Percentiles rank a stretch among this genome's conserved stretches.
These are phyloP conservation scores for Lactarius akahatsu DNA, from an alignment of 768 basidiomycete species.

Conservation along the genomic window DNA sequence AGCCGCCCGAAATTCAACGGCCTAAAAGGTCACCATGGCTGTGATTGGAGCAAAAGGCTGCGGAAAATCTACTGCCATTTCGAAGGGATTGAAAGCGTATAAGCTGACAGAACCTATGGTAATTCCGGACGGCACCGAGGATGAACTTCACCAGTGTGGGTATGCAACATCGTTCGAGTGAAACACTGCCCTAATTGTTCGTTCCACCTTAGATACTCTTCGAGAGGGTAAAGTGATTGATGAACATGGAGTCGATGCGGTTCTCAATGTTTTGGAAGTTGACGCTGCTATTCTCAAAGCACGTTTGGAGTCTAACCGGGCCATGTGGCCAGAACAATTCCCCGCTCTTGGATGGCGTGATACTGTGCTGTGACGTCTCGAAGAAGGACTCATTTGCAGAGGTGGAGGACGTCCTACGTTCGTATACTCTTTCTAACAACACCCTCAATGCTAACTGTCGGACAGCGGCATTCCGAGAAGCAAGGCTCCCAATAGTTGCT, in stretches of 20 bases:
- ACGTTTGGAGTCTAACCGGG: slow-evolving; percentile 32
- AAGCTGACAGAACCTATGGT: slow-evolving; percentile 41
- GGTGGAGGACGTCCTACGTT: slow-evolving; percentile 69
- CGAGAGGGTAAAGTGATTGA: slow-evolving; percentile 39
- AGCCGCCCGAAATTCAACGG: slow-evolving; percentile 9
- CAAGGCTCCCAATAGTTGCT: slow-evolving; percentile 66
- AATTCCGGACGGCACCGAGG: slow-evolving; percentile 28
- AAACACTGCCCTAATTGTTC: slow-evolving; percentile 34
- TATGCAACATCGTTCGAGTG: slow-evolving; percentile 30
- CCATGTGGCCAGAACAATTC: slow-evolving; percentile 52
- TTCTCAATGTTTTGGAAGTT: slow-evolving; percentile 37
- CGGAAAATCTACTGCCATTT: slow-evolving; percentile 83
- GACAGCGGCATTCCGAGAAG: slow-evolving; percentile 56
- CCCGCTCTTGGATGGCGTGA: slow-evolving; percentile 68
- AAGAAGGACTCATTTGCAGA: slow-evolving; percentile 60
- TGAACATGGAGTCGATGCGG: slow-evolving; percentile 23
- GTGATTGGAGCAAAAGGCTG: slow-evolving; percentile 77
- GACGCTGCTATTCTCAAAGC: slow-evolving; percentile 38
- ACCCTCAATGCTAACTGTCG: slow-evolving; percentile 20
- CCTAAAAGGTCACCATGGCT: slow-evolving; percentile 55
- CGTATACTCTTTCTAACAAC: slow-evolving; percentile 38
- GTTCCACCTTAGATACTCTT: slow-evolving; percentile 38
- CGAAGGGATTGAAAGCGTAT: slow-evolving; percentile 68
- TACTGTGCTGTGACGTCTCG: slow-evolving; percentile 84
- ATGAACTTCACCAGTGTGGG: slow-evolving; percentile 33